Evolutionary conservation across 805 yeast genomes (phyloP).

Genomic region (Metschnikowia koreensis): DNA sequence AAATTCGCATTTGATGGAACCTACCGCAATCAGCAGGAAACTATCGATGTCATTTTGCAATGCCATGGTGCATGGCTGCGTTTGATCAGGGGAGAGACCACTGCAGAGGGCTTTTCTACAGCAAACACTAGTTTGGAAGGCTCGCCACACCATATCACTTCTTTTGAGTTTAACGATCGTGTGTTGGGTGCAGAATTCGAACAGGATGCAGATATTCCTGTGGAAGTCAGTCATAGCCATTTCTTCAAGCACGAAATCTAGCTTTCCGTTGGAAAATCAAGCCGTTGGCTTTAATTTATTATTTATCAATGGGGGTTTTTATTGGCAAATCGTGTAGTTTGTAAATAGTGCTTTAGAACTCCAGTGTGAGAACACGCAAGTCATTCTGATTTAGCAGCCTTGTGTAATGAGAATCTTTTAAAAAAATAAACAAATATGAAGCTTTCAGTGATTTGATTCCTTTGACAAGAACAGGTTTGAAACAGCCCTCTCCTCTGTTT

Average conservation of each 20-base stretch:
- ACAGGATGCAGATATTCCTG: conserved; percentile 16
- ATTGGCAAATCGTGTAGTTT: too few species aligned
- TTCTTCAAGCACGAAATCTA: conserved; percentile 3
- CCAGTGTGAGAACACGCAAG: too few species aligned
- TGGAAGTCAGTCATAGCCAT: conserved; percentile 11
- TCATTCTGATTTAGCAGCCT: too few species aligned
- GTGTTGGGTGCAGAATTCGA: conserved; percentile 13
- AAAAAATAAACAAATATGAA: too few species aligned
- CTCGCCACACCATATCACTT: conserved; percentile 8
- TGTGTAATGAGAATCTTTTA: too few species aligned
- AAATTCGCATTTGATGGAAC: conserved; percentile 96
- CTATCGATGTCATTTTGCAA: conserved; percentile 79
- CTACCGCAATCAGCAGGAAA: conserved; percentile 82
- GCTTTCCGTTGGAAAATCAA: neutral
- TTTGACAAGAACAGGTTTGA: too few species aligned
- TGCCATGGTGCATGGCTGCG: conserved; percentile 82
- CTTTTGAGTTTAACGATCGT: conserved; percentile 14
- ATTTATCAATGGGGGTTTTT: too few species aligned
- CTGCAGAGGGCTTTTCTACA: conserved; percentile 17
- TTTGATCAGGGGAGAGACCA: conserved; percentile 61
- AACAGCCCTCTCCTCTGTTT: too few species aligned
- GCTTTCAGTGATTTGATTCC: too few species aligned
- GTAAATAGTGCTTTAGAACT: too few species aligned
- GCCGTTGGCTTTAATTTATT: too few species aligned
- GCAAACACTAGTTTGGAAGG: conserved; percentile 12